Conservation (phyloP, 2,329 filamentous ascomycete genomes). For the Mycosphaerelloides madeirae region DNA sequence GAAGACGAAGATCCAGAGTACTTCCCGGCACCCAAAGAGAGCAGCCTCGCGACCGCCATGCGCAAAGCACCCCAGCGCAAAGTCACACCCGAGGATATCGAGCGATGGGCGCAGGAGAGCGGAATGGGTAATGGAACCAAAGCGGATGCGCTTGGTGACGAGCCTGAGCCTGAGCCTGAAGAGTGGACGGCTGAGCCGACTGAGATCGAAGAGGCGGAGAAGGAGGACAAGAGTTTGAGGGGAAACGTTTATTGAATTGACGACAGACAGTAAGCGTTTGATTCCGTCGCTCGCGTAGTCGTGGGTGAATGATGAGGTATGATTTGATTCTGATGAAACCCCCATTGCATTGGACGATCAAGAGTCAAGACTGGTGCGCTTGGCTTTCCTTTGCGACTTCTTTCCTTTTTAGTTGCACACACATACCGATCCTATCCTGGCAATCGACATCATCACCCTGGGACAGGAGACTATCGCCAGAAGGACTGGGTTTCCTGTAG, state of each 20-base stretch:
- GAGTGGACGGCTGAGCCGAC: not conserved
- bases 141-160: conserved; percentile 46
- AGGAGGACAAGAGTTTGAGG: conserved; percentile 25
- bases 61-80: conserved; percentile 45
- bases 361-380: too few relatives aligned
- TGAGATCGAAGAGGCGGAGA: conserved; percentile 21
- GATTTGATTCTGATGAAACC: too few relatives aligned
- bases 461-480: too few relatives aligned
- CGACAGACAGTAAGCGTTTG: too few relatives aligned
- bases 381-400: too few relatives aligned
- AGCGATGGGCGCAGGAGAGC: conserved; percentile 43
- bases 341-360: too few relatives aligned
- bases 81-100: conserved; percentile 32
- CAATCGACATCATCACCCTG: too few relatives aligned
- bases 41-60: conserved; percentile 26
- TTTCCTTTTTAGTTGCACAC: too few relatives aligned
- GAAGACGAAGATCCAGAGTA: conserved; percentile 32
- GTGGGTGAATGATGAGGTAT: too few relatives aligned
- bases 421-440: too few relatives aligned
- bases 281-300: too few relatives aligned
- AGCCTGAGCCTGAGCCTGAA: conserved; percentile 18
- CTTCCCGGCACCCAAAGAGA: conserved; percentile 31
- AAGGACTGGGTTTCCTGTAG: too few relatives aligned
- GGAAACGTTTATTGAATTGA: conserved; percentile 30
- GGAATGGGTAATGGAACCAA: conserved; percentile 44